phyloP scores from a whole-genome alignment of 1,139 yeast genomes.

The Ogataea hybrid region DNA sequence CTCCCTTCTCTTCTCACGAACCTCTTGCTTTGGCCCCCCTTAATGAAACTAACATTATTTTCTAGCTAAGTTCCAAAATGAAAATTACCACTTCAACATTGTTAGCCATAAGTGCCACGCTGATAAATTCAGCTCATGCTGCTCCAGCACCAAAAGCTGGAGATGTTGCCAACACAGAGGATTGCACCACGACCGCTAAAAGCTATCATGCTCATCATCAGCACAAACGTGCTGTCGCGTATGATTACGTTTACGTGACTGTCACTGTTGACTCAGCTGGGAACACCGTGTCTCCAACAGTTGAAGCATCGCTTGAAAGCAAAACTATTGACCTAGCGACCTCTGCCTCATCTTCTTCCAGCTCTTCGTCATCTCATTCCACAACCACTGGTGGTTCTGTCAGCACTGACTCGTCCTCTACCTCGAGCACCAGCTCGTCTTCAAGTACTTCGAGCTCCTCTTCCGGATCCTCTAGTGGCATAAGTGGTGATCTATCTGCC shows the following conservation, averaged over 20 bases:
- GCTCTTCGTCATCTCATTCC: conserved; percentile 20
- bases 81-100: conserved; percentile 35
- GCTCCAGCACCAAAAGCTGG: conserved; percentile 32
- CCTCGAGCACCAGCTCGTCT: conserved; percentile 17
- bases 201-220: conserved; percentile 59
- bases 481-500: conserved; percentile 55
- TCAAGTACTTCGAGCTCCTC: conserved; percentile 19
- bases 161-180: conserved; percentile 23
- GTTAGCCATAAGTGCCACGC: conserved; percentile 40
- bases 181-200: conserved; percentile 39
- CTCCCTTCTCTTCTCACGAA: not conserved
- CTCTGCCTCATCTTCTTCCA: conserved; percentile 27
- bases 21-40: no score
- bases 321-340: conserved; percentile 19
- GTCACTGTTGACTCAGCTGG: conserved; percentile 73
- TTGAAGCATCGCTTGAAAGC: conserved; percentile 24
- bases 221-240: conserved; percentile 75
- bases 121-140: conserved; percentile 44
- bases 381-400: not conserved
- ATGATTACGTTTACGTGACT: conserved; percentile 78
- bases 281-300: conserved; percentile 35
- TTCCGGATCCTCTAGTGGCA: conserved; percentile 30
- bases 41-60: conserved; percentile 8
- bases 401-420: conserved; percentile 25
- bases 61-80: conserved; percentile 28